Evolutionary conservation across 2,329 filamentous ascomycete genomes (phyloP).

Genomic region (Pezicula neosporulosa): DNA sequence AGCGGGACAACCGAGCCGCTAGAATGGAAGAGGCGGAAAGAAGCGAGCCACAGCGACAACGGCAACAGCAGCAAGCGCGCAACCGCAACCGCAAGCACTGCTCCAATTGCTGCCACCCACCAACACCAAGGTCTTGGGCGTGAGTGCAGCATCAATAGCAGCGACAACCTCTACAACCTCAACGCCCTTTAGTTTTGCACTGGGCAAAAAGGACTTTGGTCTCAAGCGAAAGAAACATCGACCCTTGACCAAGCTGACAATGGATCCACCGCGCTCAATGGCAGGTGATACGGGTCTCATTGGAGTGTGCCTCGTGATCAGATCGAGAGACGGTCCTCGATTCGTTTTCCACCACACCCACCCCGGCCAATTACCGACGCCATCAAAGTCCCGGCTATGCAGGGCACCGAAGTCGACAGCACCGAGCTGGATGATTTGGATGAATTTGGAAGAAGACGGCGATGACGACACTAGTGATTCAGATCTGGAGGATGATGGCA

Average conservation of each 20-base stretch:
- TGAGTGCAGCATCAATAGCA: too few species aligned
- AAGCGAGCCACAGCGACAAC: too few species aligned
- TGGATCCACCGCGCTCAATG: not conserved
- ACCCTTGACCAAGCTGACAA: not conserved
- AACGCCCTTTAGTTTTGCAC: too few species aligned
- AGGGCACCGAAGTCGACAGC: constrained; percentile 29
- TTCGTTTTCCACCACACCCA: constrained; percentile 90
- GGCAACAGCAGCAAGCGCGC: too few species aligned
- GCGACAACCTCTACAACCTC: too few species aligned
- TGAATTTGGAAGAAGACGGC: constrained; percentile 16
- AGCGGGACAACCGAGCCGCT: too few species aligned
- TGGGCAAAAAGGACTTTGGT: too few species aligned
- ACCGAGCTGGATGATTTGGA: constrained; percentile 11
- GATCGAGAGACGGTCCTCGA: constrained; percentile 73
- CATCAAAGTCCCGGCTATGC: constrained; percentile 21
- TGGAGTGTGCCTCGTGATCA: constrained; percentile 25
- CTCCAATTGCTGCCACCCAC: too few species aligned
- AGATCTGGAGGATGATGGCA: constrained; percentile 47
- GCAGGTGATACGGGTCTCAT: constrained; percentile 45
- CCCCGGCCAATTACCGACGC: constrained; percentile 43
- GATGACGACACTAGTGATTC: constrained; percentile 30
- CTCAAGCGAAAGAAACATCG: too few species aligned
- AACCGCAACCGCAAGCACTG: too few species aligned
- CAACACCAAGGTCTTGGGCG: too few species aligned
- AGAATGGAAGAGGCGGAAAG: too few species aligned